These are phyloP conservation scores for Neolentinus lepideus DNA, from an alignment of 1,284 basidiomycete species.

Conservation along the genomic window DNA sequence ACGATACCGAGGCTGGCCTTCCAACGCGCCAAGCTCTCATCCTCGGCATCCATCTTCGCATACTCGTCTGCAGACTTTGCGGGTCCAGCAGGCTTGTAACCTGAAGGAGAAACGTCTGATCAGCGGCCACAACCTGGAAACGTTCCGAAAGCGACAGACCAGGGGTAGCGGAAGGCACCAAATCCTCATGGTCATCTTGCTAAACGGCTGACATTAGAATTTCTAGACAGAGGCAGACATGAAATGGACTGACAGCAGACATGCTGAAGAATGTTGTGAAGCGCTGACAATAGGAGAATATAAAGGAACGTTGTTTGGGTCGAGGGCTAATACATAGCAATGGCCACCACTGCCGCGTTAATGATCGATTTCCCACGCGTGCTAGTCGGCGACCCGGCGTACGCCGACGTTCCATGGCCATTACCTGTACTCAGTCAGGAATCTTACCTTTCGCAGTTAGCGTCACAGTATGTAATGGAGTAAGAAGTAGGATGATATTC, in stretches of 20 bases:
- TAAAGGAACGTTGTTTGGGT: background rate
- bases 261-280: constrained; percentile 19
- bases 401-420: background rate
- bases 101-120: constrained; percentile 25
- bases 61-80: constrained; percentile 67
- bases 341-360: constrained; percentile 7
- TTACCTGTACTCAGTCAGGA: background rate
- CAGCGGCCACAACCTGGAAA: constrained; percentile 1
- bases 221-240: constrained; percentile 12
- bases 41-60: constrained; percentile 72
- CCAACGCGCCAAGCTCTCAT: constrained; percentile 84
- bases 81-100: constrained; percentile 59
- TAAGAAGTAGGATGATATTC: no score
- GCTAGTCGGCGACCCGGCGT: no score
- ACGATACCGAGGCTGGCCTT: constrained; percentile 85
- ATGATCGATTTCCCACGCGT: constrained; percentile 29
- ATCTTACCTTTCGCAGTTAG: no score
- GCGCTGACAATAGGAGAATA: constrained; percentile 6
- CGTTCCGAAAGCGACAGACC: constrained; percentile 28
- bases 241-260: constrained; percentile 28
- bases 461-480: no score
- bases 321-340: background rate
- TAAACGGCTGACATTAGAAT: constrained; percentile 13
- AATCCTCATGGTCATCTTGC: constrained; percentile 59
- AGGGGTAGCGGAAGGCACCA: constrained; percentile 55